Evolutionary conservation across 495 filamentous ascomycete genomes (phyloP), one percentile per base, ranked within the genome.

Genomic region (Venustampulla echinocandica): DNA sequence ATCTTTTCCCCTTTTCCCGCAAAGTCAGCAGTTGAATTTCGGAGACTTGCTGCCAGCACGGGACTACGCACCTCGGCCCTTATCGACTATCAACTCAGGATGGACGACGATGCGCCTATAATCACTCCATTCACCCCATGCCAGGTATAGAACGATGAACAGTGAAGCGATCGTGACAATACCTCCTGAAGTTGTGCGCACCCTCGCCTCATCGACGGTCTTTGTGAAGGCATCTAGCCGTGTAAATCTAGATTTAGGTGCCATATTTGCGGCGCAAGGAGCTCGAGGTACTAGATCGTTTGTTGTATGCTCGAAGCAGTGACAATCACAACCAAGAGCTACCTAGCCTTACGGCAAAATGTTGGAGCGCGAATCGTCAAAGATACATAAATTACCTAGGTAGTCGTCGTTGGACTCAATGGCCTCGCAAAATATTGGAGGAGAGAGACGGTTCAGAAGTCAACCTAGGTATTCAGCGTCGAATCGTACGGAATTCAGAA

Each of bases 211-310:
- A 61, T 97, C 93, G 36, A 98, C 92, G 27, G 92, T 98, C 66
- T 98, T 98, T 27, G 89, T 92, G 64, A 98, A 98, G 69, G 92
- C 92, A 64, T 98, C 92, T 35, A 98, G 84, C 70, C 85, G 83
- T 37, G 85, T 95, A 62, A 98, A 95, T 62, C 92, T 83, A 54
- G 87, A 93, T 59, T 82, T 82, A 24, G 74, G 57, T 49, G 79
- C 64, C 78, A 82, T 82, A 25, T 54, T 53, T 49, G 30, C 27
- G 27, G 27, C 7, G 7, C 27, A 30, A 7, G n/a, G 37, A 4
- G 10, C 3, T 43, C 4, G 21, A 28, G 4, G 22, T 10, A 25
- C 7, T 21, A 27, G 24, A 30, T 3, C 13, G 7, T 20, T 20
- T 23, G 46, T 37, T 27, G 45, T 21, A 17, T 36, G 22, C 11